Evolutionary conservation across 208 protist species (phyloP), one percentile per base, ranked within the genome.

Genomic region (Borovskyia barvae): DNA sequence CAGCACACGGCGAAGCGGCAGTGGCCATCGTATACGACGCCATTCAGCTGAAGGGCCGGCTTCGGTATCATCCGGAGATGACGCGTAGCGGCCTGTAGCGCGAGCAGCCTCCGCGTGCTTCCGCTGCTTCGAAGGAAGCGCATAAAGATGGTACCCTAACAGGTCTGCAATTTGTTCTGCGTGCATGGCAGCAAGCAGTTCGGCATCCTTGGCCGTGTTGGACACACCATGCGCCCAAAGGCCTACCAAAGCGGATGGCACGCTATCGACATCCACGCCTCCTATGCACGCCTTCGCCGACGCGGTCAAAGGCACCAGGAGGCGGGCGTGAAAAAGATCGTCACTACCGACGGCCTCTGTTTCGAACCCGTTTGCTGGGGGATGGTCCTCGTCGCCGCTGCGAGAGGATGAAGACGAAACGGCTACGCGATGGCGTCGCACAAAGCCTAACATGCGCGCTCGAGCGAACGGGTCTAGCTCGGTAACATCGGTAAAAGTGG

Each of bases 71-170:
- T 93, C 82, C 15, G 86, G 85, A 9, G 77, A 75, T 14, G 90
- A 82, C 7, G 90, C 86, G 52, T 66, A 82, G 29, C 90, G 84
- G 0, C 90, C 90, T 4, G 69, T 75, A 36, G 80, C 79, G 15
- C 77, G 77, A 0, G 90, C 90, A 5, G 80, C 77, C 62, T 62
- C 60, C 14, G 90, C 84, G 63, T 96, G 90, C 47, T 85, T 88
- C 14, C 81, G 81, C 60, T 96, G 90, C 80, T 82, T 89, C 9
- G 85, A 92, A 11, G 87, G 78, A 24, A 96, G 73, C 15, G 72
- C 87, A 71, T 92, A 96, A 32, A 96, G 80, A 53, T 89, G 85
- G 53, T 91, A 90, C 26, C 90, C 86, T 37, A 93, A 81, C 30
- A 68, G 73, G 63, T 95, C 89, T 50, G 91, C 90, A 30, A 93